Percentiles rank a stretch among this genome's conserved stretches.
Conservation (phyloP, 1,139 yeast genomes). For the Pichia sp. region DNA sequence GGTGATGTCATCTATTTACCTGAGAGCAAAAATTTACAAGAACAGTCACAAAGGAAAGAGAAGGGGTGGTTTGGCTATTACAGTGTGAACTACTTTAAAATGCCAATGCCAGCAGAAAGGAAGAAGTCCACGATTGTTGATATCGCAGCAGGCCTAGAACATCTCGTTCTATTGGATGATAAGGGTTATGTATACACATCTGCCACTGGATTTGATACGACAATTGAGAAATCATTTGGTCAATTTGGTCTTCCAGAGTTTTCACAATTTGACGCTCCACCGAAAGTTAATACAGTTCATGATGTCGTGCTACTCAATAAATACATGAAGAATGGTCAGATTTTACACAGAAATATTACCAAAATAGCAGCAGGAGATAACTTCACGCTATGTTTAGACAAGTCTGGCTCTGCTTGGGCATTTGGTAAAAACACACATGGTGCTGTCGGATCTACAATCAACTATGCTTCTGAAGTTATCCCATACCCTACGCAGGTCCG, state of each 20-base stretch:
- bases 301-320: slow-evolving; percentile 32
- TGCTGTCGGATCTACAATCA: slow-evolving; percentile 69
- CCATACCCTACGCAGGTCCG: slow-evolving; percentile 61
- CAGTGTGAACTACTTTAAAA: slow-evolving; percentile 14
- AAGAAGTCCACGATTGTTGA: slow-evolving; percentile 30
- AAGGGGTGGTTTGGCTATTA: slow-evolving; percentile 17
- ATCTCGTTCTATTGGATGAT: slow-evolving; percentile 54
- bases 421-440: slow-evolving; percentile 85
- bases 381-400: slow-evolving; percentile 65
- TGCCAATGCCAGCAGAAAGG: slow-evolving; percentile 12
- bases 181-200: slow-evolving; percentile 61
- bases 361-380: slow-evolving; percentile 66
- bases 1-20: slow-evolving; percentile 52
- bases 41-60: slow-evolving; percentile 9
- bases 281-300: slow-evolving; percentile 33
- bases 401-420: slow-evolving; percentile 59
- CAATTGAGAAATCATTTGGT: slow-evolving; percentile 44
- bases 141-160: slow-evolving; percentile 55
- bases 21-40: slow-evolving; percentile 22
- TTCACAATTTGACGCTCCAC: slow-evolving; percentile 54
- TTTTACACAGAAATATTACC: slow-evolving; percentile 41
- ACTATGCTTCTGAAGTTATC: slow-evolving; percentile 55
- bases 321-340: slow-evolving; percentile 25
- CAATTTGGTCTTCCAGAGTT: slow-evolving; percentile 75
- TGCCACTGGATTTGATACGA: slow-evolving; percentile 39